A percentile compares a stretch with the other conserved stretches of the same genome.
phyloP scores from a whole-genome alignment of 2,329 filamentous ascomycete species.

The Nakataea oryzae region DNA sequence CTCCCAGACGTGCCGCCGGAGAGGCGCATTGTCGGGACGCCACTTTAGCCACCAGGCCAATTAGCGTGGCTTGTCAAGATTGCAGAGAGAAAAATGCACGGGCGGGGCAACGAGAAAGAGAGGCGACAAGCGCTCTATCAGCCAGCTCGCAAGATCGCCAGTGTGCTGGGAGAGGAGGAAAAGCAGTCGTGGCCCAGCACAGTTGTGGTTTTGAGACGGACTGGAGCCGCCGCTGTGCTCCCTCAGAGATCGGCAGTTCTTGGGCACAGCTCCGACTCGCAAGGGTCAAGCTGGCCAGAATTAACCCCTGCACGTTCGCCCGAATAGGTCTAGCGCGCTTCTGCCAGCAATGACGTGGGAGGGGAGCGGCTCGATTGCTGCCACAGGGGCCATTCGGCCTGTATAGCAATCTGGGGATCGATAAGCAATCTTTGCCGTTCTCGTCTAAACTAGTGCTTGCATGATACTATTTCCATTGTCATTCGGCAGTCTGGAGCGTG shows the following conservation, averaged over 20 bases:
- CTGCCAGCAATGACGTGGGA: not conserved
- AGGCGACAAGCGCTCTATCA: not conserved
- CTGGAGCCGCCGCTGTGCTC: no score
- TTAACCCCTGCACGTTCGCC: not conserved
- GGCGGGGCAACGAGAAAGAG: not conserved
- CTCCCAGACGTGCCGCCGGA: conserved; percentile 38
- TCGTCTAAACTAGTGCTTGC: no score
- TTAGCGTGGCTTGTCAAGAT: not conserved
- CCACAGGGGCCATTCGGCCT: no score
- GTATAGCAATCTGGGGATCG: not conserved
- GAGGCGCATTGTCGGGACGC: conserved; percentile 33
- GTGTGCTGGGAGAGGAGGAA: not conserved
- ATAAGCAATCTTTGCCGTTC: not conserved
- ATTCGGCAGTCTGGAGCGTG: no score
- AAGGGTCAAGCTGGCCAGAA: not conserved
- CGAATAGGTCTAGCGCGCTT: not conserved
- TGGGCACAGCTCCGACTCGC: not conserved
- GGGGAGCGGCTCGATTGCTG: not conserved
- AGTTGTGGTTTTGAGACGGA: not conserved
- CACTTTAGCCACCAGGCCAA: conserved; percentile 2
- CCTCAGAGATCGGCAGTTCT: not conserved
- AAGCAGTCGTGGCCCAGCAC: not conserved
- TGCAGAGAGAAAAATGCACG: not conserved
- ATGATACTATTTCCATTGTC: no score
- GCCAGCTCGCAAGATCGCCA: not conserved